Evolutionary conservation across 768 basidiomycete species (phyloP).

Genomic region (Hericium alpestre): DNA sequence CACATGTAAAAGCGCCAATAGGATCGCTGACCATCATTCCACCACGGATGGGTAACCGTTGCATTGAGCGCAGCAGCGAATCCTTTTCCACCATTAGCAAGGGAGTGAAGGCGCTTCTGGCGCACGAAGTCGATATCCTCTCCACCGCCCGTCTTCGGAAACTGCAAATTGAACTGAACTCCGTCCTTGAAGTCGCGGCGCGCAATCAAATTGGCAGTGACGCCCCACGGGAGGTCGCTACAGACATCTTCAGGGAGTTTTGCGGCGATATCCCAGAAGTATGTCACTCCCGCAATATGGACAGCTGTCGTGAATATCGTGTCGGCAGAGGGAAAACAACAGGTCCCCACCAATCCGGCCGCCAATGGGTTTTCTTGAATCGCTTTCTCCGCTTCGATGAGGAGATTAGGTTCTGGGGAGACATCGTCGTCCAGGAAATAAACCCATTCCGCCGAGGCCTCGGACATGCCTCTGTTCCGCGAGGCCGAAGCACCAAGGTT

Average conservation of each 20-base stretch:
- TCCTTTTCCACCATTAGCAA: slow-evolving; percentile 25
- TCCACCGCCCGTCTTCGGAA: slow-evolving; percentile 55
- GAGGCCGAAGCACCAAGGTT: slow-evolving; percentile 45
- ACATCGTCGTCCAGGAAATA: slow-evolving; percentile 56
- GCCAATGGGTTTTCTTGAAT: slow-evolving; percentile 38
- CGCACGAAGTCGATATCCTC: slow-evolving; percentile 54
- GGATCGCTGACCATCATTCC: slow-evolving; percentile 33
- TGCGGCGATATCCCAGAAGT: slow-evolving; percentile 51
- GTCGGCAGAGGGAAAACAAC: slow-evolving; percentile 36
- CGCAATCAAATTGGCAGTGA: slow-evolving; percentile 48
- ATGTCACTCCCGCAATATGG: slow-evolving; percentile 46
- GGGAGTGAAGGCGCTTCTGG: slow-evolving; percentile 30
- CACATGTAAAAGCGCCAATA: slow-evolving; percentile 51
- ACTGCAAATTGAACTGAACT: slow-evolving; percentile 34
- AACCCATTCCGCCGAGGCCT: slow-evolving; percentile 48
- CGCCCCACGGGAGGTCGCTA: slow-evolving; percentile 39
- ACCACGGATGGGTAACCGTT: slow-evolving; percentile 48
- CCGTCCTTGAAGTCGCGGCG: slow-evolving; percentile 35
- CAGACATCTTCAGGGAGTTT: slow-evolving; percentile 35
- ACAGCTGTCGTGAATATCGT: slow-evolving; percentile 42
- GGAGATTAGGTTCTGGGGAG: slow-evolving; percentile 29
- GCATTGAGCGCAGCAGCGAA: slow-evolving; percentile 40
- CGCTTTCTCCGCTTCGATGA: slow-evolving; percentile 34
- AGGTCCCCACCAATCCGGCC: slow-evolving; percentile 45
- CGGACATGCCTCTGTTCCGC: slow-evolving; percentile 42